Base-by-base conservation (phyloP, 208 protist genomes). In the Tritrichomonas musculus region DNA sequence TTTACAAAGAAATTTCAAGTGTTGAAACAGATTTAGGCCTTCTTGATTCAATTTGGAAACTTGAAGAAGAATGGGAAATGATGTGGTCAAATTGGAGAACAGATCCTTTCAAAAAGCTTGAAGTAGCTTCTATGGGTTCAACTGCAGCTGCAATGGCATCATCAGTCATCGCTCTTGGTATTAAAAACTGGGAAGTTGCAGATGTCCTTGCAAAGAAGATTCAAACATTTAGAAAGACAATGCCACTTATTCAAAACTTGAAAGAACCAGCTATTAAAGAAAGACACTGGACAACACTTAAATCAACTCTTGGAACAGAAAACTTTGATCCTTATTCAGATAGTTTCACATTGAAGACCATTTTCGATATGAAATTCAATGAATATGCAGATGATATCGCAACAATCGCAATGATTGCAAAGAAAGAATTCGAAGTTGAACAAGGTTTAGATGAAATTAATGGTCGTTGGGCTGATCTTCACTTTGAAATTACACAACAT, bases 231-330 rank as follows among this genome's bases (percentile, higher is more conserved):
- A 97, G 97, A 94, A 96, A 96, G 93, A 96, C 97, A 9, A 95
- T 99, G 94, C 98, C 98, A 39, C 97, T 99, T 72, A 97, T 99
- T 73, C 96, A 97, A 84, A 97, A 99, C 93, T 95, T 99, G n/a
- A 97, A 97, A 92, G 98, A 98, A 47, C 94, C 95, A 47, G 96
- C 95, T 22, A 94, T 97, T 55, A 60, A 94, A 33, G 93, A 94
- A 47, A 73, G 96, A 22, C 96, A 97, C 92, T 97, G 96, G 96
- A 92, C 94, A 30, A 75, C 88, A 20, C 80, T 96, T 1, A 93
- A 93, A n/a, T 92, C 94, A 8, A 75, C 94, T 14, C 57, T 95
- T 39, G 94, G 93, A 8, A 73, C 94, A 33, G 13, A n/a, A 55
- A 95, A 93, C 36, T 98, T 99, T 94, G 97, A 98, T 94, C 97